These are phyloP conservation scores for Geotrichum reessii DNA, from an alignment of 1,139 yeast genomes.

Conservation along the genomic window DNA sequence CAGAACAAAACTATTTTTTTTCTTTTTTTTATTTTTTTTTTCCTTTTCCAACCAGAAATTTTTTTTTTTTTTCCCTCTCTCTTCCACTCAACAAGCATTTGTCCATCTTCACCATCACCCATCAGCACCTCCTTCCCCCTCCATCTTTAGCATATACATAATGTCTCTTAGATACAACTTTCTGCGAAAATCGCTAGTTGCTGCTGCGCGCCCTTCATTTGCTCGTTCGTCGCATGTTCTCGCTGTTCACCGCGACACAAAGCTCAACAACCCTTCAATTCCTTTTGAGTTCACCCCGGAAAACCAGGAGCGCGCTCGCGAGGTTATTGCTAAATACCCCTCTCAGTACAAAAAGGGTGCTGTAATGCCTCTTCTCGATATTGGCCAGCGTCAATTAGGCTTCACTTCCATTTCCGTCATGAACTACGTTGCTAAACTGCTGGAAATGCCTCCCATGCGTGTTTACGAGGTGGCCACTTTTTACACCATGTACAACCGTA, in stretches of 20 bases:
- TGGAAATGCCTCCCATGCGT: constrained; percentile 93
- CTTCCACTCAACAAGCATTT: background rate
- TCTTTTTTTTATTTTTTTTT: background rate
- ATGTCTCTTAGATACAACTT: constrained; percentile 14
- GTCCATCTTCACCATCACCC: constrained; percentile 2
- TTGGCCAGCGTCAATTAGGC: constrained; percentile 86
- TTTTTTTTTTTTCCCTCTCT: background rate
- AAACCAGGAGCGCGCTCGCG: constrained; percentile 64
- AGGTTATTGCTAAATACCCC: constrained; percentile 74
- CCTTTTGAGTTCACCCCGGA: constrained; percentile 74
- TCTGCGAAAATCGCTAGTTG: constrained; percentile 12
- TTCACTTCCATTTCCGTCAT: constrained; percentile 85
- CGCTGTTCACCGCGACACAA: constrained; percentile 69
- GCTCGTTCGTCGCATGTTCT: constrained; percentile 34
- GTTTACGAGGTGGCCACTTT: constrained; percentile 91
- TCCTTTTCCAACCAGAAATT: background rate
- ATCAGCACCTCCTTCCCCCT: constrained; percentile 1
- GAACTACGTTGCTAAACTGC: constrained; percentile 83
- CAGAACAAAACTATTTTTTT: background rate
- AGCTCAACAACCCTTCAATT: constrained; percentile 58
- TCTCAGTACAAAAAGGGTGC: constrained; percentile 85
- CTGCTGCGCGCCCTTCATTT: constrained; percentile 10
- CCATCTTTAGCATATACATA: constrained; percentile 6
- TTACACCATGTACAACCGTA: constrained; percentile 86
- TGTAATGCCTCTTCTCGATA: constrained; percentile 77